Evolutionary conservation across 1,139 yeast genomes (phyloP).

Genomic region (Pichia sp.): DNA sequence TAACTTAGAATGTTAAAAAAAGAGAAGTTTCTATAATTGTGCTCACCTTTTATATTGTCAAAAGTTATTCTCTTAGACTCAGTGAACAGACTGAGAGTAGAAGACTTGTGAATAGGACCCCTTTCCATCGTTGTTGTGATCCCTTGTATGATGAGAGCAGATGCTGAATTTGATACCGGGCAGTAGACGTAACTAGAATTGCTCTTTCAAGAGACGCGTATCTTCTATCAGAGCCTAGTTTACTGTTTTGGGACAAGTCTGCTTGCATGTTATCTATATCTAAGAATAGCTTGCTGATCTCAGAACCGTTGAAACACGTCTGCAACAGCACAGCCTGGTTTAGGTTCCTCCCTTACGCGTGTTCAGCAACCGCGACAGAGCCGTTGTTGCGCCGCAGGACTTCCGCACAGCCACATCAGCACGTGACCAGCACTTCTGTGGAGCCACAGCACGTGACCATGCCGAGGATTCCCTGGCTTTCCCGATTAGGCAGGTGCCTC

Average conservation of each 20-base stretch:
- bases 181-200: no score
- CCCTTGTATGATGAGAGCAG: no score
- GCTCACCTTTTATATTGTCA: constrained; percentile 33
- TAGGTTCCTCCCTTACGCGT: no score
- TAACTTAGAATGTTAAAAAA: constrained; percentile 50
- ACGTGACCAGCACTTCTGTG: no score
- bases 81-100: constrained; percentile 3
- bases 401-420: no score
- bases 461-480: not conserved
- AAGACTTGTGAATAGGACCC: not conserved
- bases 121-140: not conserved
- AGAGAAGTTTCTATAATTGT: constrained; percentile 47
- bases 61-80: constrained; percentile 24
- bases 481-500: not conserved
- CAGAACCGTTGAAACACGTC: not conserved
- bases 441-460: not conserved
- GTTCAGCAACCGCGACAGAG: no score
- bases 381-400: no score
- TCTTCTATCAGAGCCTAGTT: no score
- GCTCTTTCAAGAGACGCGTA: not conserved
- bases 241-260: no score
- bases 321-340: no score
- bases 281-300: not conserved
- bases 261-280: not conserved
- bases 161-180: not conserved